phyloP scores from a whole-genome alignment of 2,329 filamentous ascomycete species.

The Cladobotryum protrusum region DNA sequence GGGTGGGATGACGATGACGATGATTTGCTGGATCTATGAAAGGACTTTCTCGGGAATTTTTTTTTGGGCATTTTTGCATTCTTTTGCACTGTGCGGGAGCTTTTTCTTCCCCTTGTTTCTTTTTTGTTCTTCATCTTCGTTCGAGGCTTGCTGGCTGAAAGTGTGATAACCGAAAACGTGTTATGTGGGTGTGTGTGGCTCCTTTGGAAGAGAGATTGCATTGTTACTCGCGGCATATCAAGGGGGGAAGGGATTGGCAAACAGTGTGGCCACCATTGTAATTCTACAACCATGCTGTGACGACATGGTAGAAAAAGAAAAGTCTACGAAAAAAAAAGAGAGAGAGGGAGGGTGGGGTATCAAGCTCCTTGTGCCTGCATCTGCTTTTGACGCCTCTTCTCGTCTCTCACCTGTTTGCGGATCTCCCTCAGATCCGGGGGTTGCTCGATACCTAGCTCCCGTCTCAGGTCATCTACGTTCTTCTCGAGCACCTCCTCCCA shows the following conservation, averaged over 20 bases:
- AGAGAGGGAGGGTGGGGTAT: no score
- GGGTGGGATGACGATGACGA: slow-evolving; percentile 82
- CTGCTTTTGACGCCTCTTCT: slow-evolving; percentile 59
- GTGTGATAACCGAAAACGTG: no score
- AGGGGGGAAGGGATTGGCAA: background rate
- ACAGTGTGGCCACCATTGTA: background rate
- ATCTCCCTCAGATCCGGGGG: slow-evolving; percentile 81
- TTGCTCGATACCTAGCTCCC: slow-evolving; percentile 73
- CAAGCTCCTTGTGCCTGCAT: slow-evolving; percentile 14
- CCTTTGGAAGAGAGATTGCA: no score
- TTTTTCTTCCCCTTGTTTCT: background rate
- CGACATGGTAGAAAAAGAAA: slow-evolving; percentile 12
- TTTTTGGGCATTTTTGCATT: no score
- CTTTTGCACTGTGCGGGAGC: background rate
- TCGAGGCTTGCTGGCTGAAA: background rate
- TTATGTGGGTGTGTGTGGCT: no score
- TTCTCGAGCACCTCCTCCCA: slow-evolving; percentile 93
- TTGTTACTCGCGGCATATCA: background rate
- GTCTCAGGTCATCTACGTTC: slow-evolving; percentile 69
- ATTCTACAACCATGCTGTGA: background rate
- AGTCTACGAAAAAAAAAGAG: slow-evolving; percentile 7
- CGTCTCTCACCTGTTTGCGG: slow-evolving; percentile 61
- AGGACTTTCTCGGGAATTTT: no score
- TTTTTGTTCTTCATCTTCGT: background rate
- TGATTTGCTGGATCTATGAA: slow-evolving; percentile 59